These are phyloP conservation scores for Aspergillus uvarum DNA, from an alignment of 2,329 filamentous ascomycete genomes.

Conservation along the genomic window DNA sequence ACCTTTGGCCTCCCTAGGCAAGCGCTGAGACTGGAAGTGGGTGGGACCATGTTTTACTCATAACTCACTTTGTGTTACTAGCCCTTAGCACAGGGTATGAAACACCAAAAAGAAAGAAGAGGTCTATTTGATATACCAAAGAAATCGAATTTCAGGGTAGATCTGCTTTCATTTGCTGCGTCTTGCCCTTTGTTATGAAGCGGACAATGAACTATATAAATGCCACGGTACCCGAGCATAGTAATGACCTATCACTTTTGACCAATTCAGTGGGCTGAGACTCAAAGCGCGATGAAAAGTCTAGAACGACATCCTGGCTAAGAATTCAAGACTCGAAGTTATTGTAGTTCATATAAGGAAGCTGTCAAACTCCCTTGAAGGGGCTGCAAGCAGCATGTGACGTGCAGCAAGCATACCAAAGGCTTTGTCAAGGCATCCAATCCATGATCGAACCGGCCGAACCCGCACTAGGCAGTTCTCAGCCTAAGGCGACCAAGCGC, in stretches of 20 bases:
- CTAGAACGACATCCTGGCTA: too few species aligned
- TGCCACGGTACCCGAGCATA: too few species aligned
- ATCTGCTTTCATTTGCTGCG: too few species aligned
- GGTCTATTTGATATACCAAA: too few species aligned
- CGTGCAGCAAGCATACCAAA: background rate
- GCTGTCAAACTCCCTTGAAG: background rate
- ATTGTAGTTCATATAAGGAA: background rate
- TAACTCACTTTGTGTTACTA: background rate
- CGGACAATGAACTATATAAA: too few species aligned
- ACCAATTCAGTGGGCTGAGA: too few species aligned
- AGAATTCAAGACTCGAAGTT: too few species aligned
- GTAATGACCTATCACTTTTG: too few species aligned
- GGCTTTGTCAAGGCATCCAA: background rate
- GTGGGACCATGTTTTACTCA: background rate
- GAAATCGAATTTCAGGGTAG: too few species aligned
- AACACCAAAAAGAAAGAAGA: too few species aligned
- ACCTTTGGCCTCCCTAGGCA: background rate
- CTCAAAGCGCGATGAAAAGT: too few species aligned
- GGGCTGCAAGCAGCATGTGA: background rate
- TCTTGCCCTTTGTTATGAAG: too few species aligned
- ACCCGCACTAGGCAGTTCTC: slow-evolving; percentile 6
- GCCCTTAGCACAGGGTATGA: background rate
- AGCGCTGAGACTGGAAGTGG: background rate
- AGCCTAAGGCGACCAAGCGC: slow-evolving; percentile 11
- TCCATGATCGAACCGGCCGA: background rate